Evolutionary conservation across 2,329 filamentous ascomycete genomes (phyloP).

Genomic region (Escovopsis sp.): DNA sequence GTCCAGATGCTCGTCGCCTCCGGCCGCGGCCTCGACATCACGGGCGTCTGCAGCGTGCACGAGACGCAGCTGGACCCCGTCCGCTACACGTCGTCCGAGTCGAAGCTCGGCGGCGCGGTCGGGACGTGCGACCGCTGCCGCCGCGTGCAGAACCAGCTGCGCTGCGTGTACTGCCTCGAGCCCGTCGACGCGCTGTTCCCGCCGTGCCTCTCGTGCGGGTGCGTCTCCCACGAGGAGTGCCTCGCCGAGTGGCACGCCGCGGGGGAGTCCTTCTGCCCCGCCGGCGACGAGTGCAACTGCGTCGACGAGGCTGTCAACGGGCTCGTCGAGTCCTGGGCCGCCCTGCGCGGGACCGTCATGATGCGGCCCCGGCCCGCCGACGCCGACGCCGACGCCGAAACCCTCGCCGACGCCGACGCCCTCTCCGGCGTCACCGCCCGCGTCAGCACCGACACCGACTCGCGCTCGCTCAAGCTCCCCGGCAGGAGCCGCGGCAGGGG

Average conservation of each 20-base stretch:
- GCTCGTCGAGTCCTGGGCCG: slow-evolving; percentile 47
- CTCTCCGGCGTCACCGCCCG: too few species aligned
- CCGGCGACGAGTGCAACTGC: slow-evolving; percentile 51
- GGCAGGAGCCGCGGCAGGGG: slow-evolving; percentile 10
- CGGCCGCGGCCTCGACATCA: slow-evolving; percentile 45
- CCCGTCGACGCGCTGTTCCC: slow-evolving; percentile 45
- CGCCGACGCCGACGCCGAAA: too few species aligned
- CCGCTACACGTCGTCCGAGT: slow-evolving; percentile 28
- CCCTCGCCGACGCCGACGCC: too few species aligned
- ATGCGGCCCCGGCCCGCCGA: too few species aligned
- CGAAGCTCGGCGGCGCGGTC: slow-evolving; percentile 30
- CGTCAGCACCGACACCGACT: too few species aligned
- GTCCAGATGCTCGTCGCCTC: slow-evolving; percentile 35
- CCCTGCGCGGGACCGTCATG: slow-evolving; percentile 24
- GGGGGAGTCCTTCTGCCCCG: slow-evolving; percentile 43
- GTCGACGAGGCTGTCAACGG: slow-evolving; percentile 40
- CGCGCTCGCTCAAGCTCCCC: too few species aligned
- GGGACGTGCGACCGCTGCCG: slow-evolving; percentile 38
- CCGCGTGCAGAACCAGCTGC: slow-evolving; percentile 39
- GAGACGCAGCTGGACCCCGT: slow-evolving; percentile 48
- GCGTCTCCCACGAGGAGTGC: slow-evolving; percentile 44
- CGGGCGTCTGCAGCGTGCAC: slow-evolving; percentile 47
- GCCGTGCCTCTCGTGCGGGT: slow-evolving; percentile 48
- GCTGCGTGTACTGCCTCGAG: slow-evolving; percentile 48
- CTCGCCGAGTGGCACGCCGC: slow-evolving; percentile 43